A percentile compares a stretch with the other conserved stretches of the same genome.
Evolutionary conservation across 2,329 filamentous ascomycete genomes (phyloP).

Genomic region (Hymenoscyphus infarciens): DNA sequence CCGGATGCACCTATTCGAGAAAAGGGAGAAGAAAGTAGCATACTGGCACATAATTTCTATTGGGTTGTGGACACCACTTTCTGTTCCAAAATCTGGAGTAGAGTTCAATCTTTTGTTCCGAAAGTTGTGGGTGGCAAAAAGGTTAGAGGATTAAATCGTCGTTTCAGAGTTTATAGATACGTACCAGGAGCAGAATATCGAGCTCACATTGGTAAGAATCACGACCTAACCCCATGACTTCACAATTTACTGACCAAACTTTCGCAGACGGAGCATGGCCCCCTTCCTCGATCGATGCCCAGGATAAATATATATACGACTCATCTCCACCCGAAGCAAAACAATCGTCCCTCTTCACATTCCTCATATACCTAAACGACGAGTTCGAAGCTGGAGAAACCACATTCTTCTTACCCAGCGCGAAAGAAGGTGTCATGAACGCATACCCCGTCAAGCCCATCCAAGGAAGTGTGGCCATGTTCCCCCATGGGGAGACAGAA

Average conservation of each 20-base stretch:
- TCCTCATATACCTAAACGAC: constrained; percentile 67
- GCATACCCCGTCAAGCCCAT: constrained; percentile 66
- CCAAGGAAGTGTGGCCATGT: constrained; percentile 65
- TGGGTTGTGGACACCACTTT: constrained; percentile 65
- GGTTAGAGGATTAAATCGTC: constrained; percentile 62
- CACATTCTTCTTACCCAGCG: constrained; percentile 65
- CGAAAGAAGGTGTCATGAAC: constrained; percentile 62
- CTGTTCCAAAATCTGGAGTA: constrained; percentile 59
- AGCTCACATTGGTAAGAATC: constrained; percentile 53
- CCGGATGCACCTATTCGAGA: constrained; percentile 65
- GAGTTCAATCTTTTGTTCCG: constrained; percentile 57
- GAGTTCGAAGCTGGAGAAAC: constrained; percentile 71
- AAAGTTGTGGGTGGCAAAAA: constrained; percentile 50
- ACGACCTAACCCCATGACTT: neutral
- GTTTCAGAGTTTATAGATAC: constrained; percentile 70
- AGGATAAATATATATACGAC: constrained; percentile 58
- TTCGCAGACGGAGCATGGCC: constrained; percentile 63
- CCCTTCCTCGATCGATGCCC: constrained; percentile 58
- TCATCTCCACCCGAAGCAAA: constrained; percentile 54
- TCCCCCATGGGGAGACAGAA: constrained; percentile 65
- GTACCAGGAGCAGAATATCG: constrained; percentile 70
- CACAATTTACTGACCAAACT: neutral
- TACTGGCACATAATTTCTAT: constrained; percentile 71
- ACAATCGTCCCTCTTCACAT: constrained; percentile 67
- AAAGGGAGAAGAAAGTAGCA: constrained; percentile 57